These are phyloP conservation scores for Carallia pectinifolia DNA, from an alignment of 345 rosid species.

Conservation along the genomic window DNA sequence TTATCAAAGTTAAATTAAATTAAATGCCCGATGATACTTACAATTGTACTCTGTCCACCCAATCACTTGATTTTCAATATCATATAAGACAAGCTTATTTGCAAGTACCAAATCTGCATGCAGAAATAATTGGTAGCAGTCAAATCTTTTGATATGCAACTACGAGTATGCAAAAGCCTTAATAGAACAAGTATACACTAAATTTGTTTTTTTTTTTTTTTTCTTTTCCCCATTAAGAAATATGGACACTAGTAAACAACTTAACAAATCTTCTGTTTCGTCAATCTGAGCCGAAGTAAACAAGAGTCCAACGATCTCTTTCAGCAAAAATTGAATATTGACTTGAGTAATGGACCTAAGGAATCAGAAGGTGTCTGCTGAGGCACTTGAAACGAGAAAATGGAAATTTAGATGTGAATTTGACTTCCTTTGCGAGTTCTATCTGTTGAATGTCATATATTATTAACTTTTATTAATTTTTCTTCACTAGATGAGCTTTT, in stretches of 20 bases:
- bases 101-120: slow-evolving; percentile 78
- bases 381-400: background rate
- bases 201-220: background rate
- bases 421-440: too few species aligned
- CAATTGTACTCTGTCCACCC: slow-evolving; percentile 90
- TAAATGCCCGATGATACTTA: slow-evolving; percentile 39
- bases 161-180: background rate
- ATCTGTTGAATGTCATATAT: background rate
- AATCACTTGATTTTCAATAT: slow-evolving; percentile 63
- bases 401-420: background rate
- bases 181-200: background rate
- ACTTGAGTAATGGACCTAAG: background rate
- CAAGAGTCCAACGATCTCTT: background rate
- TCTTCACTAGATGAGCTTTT: background rate
- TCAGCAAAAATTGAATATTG: background rate
- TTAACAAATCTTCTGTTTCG: background rate
- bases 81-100: slow-evolving; percentile 76
- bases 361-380: background rate
- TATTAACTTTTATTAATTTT: background rate
- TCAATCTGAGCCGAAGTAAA: background rate
- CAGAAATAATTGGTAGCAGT: background rate
- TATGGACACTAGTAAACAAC: background rate
- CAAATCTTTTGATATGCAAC: background rate
- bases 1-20: background rate
- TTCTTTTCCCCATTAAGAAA: background rate